Evolutionary conservation across 805 yeast species (phyloP), one percentile per base, ranked within the genome.

Genomic region (Wickerhamomyces ciferrii): DNA sequence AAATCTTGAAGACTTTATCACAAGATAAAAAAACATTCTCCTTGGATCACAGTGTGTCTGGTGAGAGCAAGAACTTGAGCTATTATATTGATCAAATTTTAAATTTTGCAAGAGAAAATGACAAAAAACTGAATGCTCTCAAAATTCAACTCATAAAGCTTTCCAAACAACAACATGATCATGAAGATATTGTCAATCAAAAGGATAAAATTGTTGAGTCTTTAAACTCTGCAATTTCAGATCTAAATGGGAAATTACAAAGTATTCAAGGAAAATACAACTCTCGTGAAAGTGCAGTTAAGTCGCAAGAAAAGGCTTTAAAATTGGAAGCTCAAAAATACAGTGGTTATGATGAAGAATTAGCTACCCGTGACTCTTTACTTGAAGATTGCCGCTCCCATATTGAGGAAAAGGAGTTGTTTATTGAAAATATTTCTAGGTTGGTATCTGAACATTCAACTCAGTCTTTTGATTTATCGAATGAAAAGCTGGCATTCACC

Each of bases 91-190:
- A 42, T 9, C 18, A 35, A 24, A 35, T 35, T 6, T 19, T 35
- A 13, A 6, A 13, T 13, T n/a, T 43, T 9, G 24, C 27, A 0
- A 9, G 6, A 10, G 20, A 19, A 8, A 25, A 18, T 19, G 45
- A 23, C 3, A 20, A 18, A 2, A 25, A 17, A 27, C 9, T 20
- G 14, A 18, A 43, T 25, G 18, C 7, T 19, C 14, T 25, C 2
- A 39, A 40, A 32, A 42, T 43, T 17, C 42, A 41, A 23, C 39
- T 42, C n/a, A 45, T 45, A 8, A 49, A 51, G 25, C 20, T 25
- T 2, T 31, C 39, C n/a, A 51, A 51, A 19, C 41, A 48, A 15
- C 40, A 44, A 5, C 18, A 25, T 14, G 50, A 46, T 23, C 24
- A 18, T 14, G 37, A 50, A 18, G 14, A 5, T 9, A 5, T 25